phyloP scores from a whole-genome alignment of 139 green algal genomes.

The Gonium pectorale region DNA sequence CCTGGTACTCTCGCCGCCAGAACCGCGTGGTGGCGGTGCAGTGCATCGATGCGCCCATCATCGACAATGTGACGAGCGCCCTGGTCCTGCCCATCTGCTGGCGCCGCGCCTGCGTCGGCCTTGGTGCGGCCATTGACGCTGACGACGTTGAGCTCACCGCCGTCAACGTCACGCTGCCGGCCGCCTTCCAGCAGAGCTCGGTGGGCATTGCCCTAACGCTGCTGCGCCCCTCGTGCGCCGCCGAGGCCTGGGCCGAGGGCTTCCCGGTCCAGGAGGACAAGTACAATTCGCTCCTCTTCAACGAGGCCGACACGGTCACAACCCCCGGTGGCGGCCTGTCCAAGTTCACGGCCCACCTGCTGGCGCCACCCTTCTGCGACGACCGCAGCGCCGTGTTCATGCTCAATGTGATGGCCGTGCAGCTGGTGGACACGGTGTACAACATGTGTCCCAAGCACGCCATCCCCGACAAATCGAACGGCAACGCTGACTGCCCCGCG shows the following conservation, averaged over 20 bases:
- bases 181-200: constrained; percentile 2
- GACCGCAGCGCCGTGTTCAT: constrained; percentile 24
- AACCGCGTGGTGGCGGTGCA: not conserved
- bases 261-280: not conserved
- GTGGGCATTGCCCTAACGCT: constrained; percentile 32
- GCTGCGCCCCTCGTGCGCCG: constrained; percentile 1
- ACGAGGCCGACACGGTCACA: constrained; percentile 29
- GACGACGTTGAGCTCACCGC: constrained; percentile 7
- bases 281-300: constrained; percentile 34
- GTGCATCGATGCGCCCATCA: constrained; percentile 10
- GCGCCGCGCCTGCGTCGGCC: constrained; percentile 12
- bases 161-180: not conserved
- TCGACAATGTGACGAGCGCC: not conserved
- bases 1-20: not conserved
- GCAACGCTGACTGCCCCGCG: constrained; percentile 32
- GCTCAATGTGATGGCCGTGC: constrained; percentile 31
- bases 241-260: constrained; percentile 2
- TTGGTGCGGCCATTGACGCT: not conserved
- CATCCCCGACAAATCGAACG: constrained; percentile 23
- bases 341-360: not conserved
- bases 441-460: constrained; percentile 38
- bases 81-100: constrained; percentile 33
- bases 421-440: constrained; percentile 22
- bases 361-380: not conserved
- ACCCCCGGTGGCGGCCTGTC: constrained; percentile 20